phyloP scores from a whole-genome alignment of 176 grass and related monocot species.

The Aegilops longissima region DNA sequence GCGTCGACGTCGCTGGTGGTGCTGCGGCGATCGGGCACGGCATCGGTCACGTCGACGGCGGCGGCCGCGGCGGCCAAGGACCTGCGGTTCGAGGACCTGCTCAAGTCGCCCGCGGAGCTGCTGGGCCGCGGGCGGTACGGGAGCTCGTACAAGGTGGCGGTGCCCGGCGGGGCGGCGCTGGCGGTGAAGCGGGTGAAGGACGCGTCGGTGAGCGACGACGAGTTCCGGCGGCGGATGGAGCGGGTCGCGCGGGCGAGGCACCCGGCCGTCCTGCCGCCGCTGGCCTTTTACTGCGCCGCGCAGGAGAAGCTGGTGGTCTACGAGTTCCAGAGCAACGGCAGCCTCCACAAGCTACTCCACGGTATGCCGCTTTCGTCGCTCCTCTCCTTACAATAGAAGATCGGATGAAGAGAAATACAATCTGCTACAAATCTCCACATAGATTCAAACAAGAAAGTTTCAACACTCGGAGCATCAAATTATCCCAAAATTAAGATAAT shows the following conservation, averaged over 20 bases:
- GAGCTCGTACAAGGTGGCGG: conserved; percentile 71
- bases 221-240: conserved; percentile 59
- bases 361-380: conserved; percentile 8
- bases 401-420: too few species aligned
- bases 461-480: too few species aligned
- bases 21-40: conserved; percentile 33
- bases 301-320: conserved; percentile 81
- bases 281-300: conserved; percentile 63
- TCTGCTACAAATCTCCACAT: too few species aligned
- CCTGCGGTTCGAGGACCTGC: conserved; percentile 63
- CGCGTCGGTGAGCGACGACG: conserved; percentile 19
- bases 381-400: background rate
- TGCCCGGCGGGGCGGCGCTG: conserved; percentile 38
- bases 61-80: conserved; percentile 31
- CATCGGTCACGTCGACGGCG: conserved; percentile 4
- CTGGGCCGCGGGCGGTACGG: conserved; percentile 59
- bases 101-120: conserved; percentile 71
- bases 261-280: conserved; percentile 47
- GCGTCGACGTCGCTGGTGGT: conserved; percentile 34
- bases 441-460: too few species aligned
- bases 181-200: conserved; percentile 78
- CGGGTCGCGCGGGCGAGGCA: conserved; percentile 39
- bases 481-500: too few species aligned
- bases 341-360: conserved; percentile 54
- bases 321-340: conserved; percentile 58